Evolutionary conservation across 306 rosid genomes (phyloP).

Genomic region (Adenanthera pavonina): DNA sequence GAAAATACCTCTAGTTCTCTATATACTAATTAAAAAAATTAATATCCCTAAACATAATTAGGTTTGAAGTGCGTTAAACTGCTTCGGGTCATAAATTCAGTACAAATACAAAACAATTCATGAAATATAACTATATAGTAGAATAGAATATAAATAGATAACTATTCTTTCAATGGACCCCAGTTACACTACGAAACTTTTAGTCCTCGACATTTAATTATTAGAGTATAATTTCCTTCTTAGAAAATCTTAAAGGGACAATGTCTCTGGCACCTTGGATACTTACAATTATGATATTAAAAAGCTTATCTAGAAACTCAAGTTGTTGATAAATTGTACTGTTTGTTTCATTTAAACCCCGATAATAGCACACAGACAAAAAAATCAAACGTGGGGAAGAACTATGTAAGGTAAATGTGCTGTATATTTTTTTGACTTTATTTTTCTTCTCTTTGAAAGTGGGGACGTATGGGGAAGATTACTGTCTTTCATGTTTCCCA

Average conservation of each 20-base stretch:
- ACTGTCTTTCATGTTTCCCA: background rate
- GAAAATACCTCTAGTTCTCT: too few species aligned
- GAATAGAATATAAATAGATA: background rate
- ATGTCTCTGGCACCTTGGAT: background rate
- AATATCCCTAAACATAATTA: background rate
- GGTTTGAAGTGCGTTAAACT: background rate
- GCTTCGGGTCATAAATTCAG: background rate
- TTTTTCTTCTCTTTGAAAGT: background rate
- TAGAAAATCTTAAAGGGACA: background rate
- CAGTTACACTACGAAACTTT: background rate
- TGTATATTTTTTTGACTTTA: background rate
- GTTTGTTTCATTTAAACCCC: background rate
- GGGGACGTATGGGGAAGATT: background rate
- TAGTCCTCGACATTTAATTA: background rate
- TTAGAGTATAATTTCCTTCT: too few species aligned
- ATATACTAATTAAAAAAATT: too few species aligned
- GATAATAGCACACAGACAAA: background rate
- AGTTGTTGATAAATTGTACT: background rate
- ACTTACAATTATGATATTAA: background rate
- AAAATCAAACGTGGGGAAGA: background rate
- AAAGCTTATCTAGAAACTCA: background rate
- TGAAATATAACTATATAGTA: background rate
- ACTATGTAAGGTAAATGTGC: background rate
- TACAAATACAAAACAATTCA: background rate
- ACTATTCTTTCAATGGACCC: background rate